Percentiles rank a stretch among this genome's conserved stretches.
phyloP scores from a whole-genome alignment of 164 flowering plant species.

The Vitis labrusca region DNA sequence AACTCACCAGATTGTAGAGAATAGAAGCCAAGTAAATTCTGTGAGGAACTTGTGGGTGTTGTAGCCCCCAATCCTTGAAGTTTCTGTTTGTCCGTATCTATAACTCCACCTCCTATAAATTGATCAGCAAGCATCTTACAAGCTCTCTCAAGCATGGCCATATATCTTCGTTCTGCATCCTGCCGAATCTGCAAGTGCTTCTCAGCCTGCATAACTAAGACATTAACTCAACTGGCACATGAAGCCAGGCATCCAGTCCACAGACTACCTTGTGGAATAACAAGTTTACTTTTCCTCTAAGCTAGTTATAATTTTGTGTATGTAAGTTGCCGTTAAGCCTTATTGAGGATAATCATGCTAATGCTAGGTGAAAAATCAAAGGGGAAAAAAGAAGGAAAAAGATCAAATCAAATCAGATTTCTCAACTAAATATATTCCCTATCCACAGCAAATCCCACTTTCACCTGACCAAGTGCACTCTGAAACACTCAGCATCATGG shows the following conservation, averaged over 20 bases:
- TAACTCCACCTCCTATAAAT: conserved; percentile 35
- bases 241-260: neutral
- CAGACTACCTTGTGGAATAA: neutral
- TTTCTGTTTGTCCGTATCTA: conserved; percentile 21
- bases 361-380: no score
- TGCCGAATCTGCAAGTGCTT: conserved; percentile 69
- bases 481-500: neutral
- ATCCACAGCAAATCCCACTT: neutral
- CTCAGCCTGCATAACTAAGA: conserved; percentile 45
- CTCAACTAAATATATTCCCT: no score
- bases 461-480: neutral
- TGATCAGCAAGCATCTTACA: conserved; percentile 67
- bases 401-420: neutral
- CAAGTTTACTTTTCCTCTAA: no score
- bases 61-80: conserved; percentile 13
- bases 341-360: no score
- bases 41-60: conserved; percentile 9
- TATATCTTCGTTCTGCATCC: conserved; percentile 58
- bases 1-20: conserved; percentile 18
- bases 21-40: conserved; percentile 25
- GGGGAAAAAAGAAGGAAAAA: neutral
- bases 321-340: no score
- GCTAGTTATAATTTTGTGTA: no score
- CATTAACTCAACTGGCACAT: neutral
- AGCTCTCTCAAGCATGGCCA: conserved; percentile 67